Percentiles rank a stretch among this genome's conserved stretches.
phyloP scores from a whole-genome alignment of 2,329 filamentous ascomycete genomes.

The Coniochaeta sp. region DNA sequence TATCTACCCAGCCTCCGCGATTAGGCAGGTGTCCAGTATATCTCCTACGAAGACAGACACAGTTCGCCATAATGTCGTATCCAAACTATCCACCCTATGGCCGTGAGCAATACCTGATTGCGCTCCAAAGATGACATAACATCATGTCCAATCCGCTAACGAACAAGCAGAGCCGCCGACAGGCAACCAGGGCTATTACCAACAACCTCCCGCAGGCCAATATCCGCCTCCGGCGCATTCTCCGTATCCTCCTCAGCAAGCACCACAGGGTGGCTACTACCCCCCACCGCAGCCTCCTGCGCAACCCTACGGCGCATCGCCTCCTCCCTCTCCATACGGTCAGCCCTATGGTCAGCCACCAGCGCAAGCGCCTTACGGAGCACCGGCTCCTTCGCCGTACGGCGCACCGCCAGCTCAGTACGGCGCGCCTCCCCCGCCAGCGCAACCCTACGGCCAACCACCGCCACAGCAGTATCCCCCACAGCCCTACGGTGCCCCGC shows the following conservation, averaged over 20 bases:
- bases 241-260: slow-evolving; percentile 10
- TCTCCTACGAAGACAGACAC: neutral
- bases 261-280: slow-evolving; percentile 18
- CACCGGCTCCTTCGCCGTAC: slow-evolving; percentile 19
- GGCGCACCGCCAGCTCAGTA: slow-evolving; percentile 27
- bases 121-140: neutral
- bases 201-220: slow-evolving; percentile 12
- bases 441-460: slow-evolving; percentile 25
- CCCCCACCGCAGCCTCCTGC: slow-evolving; percentile 16
- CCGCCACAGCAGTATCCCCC: slow-evolving; percentile 27
- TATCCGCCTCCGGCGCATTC: slow-evolving; percentile 11
- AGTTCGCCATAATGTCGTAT: slow-evolving; percentile 2
- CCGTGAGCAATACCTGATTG: neutral
- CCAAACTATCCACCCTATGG: slow-evolving; percentile 4
- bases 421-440: slow-evolving; percentile 29
- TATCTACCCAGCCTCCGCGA: neutral
- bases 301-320: slow-evolving; percentile 21
- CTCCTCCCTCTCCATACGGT: slow-evolving; percentile 4
- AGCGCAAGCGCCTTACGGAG: slow-evolving; percentile 12
- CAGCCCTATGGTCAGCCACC: slow-evolving; percentile 23
- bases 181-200: slow-evolving; percentile 19
- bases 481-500: slow-evolving; percentile 23
- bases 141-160: neutral
- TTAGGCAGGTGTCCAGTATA: neutral
- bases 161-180: slow-evolving; percentile 16